Conservation (phyloP, 2,329 filamentous ascomycete species). For the Paecilomyces niveus region DNA sequence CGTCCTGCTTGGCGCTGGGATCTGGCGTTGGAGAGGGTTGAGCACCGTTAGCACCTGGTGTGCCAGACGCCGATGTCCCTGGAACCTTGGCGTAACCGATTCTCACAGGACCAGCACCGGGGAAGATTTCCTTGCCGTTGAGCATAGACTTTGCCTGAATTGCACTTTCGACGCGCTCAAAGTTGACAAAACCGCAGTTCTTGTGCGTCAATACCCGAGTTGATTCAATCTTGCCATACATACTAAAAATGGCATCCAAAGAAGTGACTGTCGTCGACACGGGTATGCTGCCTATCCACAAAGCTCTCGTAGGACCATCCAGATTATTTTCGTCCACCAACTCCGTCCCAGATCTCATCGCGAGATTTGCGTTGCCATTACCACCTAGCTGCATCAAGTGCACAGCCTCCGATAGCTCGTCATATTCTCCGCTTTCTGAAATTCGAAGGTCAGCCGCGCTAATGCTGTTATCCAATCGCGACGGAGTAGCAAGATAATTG, state of each 20-base stretch:
- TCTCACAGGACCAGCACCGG: conserved; percentile 84
- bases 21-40: conserved; percentile 89
- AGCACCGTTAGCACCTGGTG: conserved; percentile 79
- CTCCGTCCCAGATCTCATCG: conserved; percentile 58
- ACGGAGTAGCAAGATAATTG: conserved; percentile 70
- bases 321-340: conserved; percentile 69
- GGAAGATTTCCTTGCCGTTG: conserved; percentile 98
- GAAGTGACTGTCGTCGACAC: conserved; percentile 95
- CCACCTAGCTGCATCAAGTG: conserved; percentile 64
- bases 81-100: conserved; percentile 98
- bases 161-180: conserved; percentile 83
- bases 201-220: conserved; percentile 94
- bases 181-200: conserved; percentile 98
- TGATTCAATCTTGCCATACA: conserved; percentile 85
- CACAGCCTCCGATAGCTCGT: conserved; percentile 73
- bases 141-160: conserved; percentile 79
- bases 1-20: conserved; percentile 50
- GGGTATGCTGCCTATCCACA: conserved; percentile 97
- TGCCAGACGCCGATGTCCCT: conserved; percentile 68
- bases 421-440: conserved; percentile 69
- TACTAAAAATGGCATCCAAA: conserved; percentile 86
- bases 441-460: conserved; percentile 67
- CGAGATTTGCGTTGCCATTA: conserved; percentile 42
- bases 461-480: conserved; percentile 68
- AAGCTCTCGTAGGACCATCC: conserved; percentile 82